Evolutionary conservation across 257 asterid species (phyloP).

Genomic region (Solanum microdontum): DNA sequence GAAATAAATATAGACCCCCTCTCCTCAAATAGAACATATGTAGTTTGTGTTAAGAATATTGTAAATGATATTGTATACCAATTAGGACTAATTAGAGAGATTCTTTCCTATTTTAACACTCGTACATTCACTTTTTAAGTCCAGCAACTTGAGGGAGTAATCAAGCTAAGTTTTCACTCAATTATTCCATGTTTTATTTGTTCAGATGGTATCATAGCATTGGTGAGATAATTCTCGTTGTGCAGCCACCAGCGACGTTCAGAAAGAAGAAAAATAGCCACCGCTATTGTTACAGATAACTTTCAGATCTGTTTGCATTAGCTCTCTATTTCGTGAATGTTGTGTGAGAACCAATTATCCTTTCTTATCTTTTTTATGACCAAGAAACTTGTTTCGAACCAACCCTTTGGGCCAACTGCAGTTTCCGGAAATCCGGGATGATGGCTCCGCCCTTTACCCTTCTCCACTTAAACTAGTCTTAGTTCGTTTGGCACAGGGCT

Average conservation of each 20-base stretch:
- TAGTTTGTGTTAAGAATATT: not conserved
- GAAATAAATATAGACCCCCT: not conserved
- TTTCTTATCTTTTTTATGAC: not conserved
- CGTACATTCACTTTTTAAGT: not conserved
- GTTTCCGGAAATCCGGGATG: not conserved
- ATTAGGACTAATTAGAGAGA: not conserved
- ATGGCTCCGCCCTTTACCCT: not conserved
- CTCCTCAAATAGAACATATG: not conserved
- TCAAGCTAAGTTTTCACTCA: not conserved
- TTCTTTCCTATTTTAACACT: not conserved
- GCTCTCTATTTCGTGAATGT: not conserved
- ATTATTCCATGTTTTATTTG: not conserved
- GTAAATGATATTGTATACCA: not conserved
- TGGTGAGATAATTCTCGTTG: not conserved
- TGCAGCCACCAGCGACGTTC: not conserved
- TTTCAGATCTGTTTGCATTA: not conserved
- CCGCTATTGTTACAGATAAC: not conserved
- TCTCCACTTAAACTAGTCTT: not conserved
- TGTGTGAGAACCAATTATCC: not conserved
- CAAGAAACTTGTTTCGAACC: not conserved
- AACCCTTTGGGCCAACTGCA: not conserved
- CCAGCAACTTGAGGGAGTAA: not conserved
- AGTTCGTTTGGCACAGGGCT: not conserved
- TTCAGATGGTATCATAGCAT: not conserved
- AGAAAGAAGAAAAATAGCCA: not conserved